Evolutionary conservation across 2,329 filamentous ascomycete genomes (phyloP).

Genomic region (Aureobasidium musti): DNA sequence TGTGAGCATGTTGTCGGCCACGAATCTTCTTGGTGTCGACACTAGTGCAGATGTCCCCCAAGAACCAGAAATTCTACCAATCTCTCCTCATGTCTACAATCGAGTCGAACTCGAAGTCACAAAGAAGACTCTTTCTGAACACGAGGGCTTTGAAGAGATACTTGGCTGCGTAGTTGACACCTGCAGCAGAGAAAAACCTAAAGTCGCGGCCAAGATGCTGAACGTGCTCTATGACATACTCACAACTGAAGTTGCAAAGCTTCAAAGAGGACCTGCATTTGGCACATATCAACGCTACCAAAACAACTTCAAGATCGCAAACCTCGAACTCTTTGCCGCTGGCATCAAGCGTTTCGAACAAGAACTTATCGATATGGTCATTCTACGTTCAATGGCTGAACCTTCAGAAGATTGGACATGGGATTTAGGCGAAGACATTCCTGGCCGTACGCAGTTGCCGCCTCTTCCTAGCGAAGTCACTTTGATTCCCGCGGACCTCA

Average conservation of each 20-base stretch:
- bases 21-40: conserved; percentile 41
- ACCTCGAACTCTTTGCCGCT: conserved; percentile 31
- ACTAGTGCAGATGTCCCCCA: conserved; percentile 23
- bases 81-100: conserved; percentile 25
- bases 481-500: conserved; percentile 35
- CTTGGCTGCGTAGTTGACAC: conserved; percentile 35
- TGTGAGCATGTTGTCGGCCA: conserved; percentile 39
- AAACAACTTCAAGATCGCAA: background rate
- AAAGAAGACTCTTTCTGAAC: conserved; percentile 35
- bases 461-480: conserved; percentile 32
- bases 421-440: conserved; percentile 36
- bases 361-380: conserved; percentile 36
- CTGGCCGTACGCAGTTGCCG: conserved; percentile 31
- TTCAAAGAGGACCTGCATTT: background rate
- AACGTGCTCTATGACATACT: conserved; percentile 31
- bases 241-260: conserved; percentile 23
- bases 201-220: conserved; percentile 34
- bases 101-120: conserved; percentile 34
- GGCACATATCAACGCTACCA: background rate
- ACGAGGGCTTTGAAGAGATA: conserved; percentile 40
- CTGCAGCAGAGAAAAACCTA: conserved; percentile 21
- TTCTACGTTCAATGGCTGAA: conserved; percentile 35
- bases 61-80: background rate
- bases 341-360: conserved; percentile 34
- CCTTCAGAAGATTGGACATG: conserved; percentile 35